A percentile compares a stretch with the other conserved stretches of the same genome.
Conservation (phyloP, 495 filamentous ascomycete genomes). For the Aspergillus carlsbadensis region DNA sequence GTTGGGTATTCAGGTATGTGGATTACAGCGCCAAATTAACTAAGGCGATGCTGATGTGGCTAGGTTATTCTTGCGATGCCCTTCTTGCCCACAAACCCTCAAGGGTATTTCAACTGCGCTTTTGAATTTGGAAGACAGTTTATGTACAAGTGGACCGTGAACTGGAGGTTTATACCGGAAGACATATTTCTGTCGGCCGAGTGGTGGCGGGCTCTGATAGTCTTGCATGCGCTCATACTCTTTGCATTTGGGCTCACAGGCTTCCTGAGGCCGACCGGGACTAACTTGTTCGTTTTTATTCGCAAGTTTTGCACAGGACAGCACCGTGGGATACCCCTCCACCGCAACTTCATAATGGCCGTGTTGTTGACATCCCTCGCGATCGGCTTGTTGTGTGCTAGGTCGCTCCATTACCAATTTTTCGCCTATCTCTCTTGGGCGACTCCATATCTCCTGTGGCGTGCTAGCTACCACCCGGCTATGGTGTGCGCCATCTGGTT, state of each 20-base stretch:
- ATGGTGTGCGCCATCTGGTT: slow-evolving; percentile 73
- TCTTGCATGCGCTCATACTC: slow-evolving; percentile 65
- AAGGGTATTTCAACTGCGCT: slow-evolving; percentile 72
- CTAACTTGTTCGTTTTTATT: slow-evolving; percentile 49
- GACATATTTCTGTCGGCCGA: slow-evolving; percentile 72
- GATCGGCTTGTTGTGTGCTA: slow-evolving; percentile 86
- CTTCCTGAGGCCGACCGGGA: slow-evolving; percentile 56
- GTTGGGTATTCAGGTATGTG: slow-evolving; percentile 64
- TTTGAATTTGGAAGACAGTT: slow-evolving; percentile 91
- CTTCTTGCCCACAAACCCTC: slow-evolving; percentile 66
- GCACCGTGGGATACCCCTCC: slow-evolving; percentile 57
- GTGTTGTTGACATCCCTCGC: slow-evolving; percentile 75
- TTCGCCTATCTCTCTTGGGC: slow-evolving; percentile 91
- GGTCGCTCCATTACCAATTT: slow-evolving; percentile 95
- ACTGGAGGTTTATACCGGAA: slow-evolving; percentile 91
- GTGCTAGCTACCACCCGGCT: slow-evolving; percentile 69
- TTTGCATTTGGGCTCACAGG: slow-evolving; percentile 54
- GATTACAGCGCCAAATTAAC: background rate
- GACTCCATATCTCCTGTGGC: slow-evolving; percentile 89
- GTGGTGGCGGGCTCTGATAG: slow-evolving; percentile 69
- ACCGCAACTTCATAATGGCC: slow-evolving; percentile 73
- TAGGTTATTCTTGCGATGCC: slow-evolving; percentile 68
- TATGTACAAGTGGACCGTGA: slow-evolving; percentile 97
- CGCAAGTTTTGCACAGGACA: slow-evolving; percentile 52
- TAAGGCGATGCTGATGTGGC: slow-evolving; percentile 1